Conservation (phyloP, 768 basidiomycete species). For the Tulasnella sp. region DNA sequence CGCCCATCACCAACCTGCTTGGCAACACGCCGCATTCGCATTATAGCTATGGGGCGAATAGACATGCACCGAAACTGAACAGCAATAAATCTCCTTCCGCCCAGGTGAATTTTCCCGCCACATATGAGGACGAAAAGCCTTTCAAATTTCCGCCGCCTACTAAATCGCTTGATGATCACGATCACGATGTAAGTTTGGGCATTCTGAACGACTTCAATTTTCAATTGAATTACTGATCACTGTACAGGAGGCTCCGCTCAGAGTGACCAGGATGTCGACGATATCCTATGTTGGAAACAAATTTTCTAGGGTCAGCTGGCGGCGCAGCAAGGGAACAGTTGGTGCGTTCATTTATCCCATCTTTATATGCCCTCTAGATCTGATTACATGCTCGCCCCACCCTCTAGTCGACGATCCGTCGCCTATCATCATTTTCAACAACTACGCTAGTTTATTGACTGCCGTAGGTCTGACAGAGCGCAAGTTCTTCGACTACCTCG, state of each 20-base stretch:
- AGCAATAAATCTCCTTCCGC: constrained; percentile 2
- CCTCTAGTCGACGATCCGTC: too few species aligned
- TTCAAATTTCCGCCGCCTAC: constrained; percentile 16
- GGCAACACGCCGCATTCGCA: not conserved
- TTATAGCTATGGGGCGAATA: constrained; percentile 18
- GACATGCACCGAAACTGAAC: constrained; percentile 14
- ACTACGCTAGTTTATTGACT: not conserved
- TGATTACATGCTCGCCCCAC: too few species aligned
- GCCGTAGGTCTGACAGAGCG: constrained; percentile 49
- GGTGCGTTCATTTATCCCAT: not conserved
- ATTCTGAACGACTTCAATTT: too few species aligned
- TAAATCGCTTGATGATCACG: constrained; percentile 11
- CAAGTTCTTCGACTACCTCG: constrained; percentile 67
- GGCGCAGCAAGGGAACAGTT: not conserved
- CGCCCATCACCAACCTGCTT: not conserved
- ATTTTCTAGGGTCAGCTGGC: constrained; percentile 1
- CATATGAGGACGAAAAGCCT: not conserved
- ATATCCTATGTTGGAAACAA: too few species aligned
- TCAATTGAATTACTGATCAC: too few species aligned
- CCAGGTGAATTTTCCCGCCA: not conserved
- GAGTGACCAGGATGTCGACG: too few species aligned
- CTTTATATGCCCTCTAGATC: too few species aligned
- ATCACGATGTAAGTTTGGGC: constrained; percentile 4
- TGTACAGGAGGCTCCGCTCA: too few species aligned
- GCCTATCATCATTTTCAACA: not conserved